Conservation (phyloP, 23 red algal species). For the Gracilariopsis chorda region DNA sequence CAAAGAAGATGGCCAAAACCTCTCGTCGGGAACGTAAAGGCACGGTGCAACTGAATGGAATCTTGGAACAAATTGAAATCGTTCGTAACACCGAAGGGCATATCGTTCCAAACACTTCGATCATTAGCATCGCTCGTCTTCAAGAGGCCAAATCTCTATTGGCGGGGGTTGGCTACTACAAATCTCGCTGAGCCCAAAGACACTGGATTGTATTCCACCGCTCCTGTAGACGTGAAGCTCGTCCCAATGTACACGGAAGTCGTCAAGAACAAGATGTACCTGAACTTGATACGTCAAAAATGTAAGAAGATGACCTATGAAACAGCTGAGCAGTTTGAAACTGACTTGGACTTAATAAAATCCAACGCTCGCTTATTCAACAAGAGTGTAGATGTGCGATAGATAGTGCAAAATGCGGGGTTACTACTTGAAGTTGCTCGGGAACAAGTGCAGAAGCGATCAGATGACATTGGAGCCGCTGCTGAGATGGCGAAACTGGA, state of each 20-base stretch:
- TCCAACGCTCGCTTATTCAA: slow-evolving; percentile 76
- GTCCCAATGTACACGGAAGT: slow-evolving; percentile 50
- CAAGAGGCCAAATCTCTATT: slow-evolving; percentile 14
- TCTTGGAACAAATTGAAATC: slow-evolving; percentile 53
- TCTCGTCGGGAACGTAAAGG: slow-evolving; percentile 47
- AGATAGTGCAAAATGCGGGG: slow-evolving; percentile 87
- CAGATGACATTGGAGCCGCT: slow-evolving; percentile 53
- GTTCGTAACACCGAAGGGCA: slow-evolving; percentile 57
- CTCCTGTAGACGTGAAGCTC: slow-evolving; percentile 52
- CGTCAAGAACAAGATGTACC: slow-evolving; percentile 65
- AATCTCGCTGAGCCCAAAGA: slow-evolving; percentile 41
- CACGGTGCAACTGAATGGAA: slow-evolving; percentile 41
- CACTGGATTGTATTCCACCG: slow-evolving; percentile 64
- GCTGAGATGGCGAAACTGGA: slow-evolving; percentile 46
- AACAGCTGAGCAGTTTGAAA: slow-evolving; percentile 58
- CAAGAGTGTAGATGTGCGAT: slow-evolving; percentile 60
- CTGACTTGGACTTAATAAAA: slow-evolving; percentile 61
- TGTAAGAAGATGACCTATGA: slow-evolving; percentile 24
- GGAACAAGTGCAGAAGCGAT: slow-evolving; percentile 41
- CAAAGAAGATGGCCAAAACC: slow-evolving; percentile 16
- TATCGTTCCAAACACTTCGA: slow-evolving; percentile 7
- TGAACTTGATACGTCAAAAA: slow-evolving; percentile 57
- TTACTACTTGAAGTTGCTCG: slow-evolving; percentile 67
- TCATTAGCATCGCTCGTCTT: slow-evolving; percentile 25
- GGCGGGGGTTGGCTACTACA: not conserved